Evolutionary conservation across 2,329 filamentous ascomycete genomes (phyloP).

Genomic region (Acrocalymma vagum): DNA sequence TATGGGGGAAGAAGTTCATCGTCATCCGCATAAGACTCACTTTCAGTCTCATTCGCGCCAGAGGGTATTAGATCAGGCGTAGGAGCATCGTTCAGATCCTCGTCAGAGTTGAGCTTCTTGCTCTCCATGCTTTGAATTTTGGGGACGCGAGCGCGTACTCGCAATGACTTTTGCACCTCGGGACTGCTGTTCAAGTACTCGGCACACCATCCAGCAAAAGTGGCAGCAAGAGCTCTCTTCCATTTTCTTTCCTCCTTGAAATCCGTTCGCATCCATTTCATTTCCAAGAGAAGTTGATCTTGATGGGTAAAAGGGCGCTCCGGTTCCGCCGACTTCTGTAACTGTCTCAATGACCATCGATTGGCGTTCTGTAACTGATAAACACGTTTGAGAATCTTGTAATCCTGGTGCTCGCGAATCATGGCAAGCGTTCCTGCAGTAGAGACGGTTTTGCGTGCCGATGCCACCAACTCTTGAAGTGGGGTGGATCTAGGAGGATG

Average conservation of each 20-base stretch:
- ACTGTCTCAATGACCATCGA: slow-evolving; percentile 90
- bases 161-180: slow-evolving; percentile 72
- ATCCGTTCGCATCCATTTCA: slow-evolving; percentile 98
- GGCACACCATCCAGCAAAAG: slow-evolving; percentile 82
- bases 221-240: slow-evolving; percentile 84
- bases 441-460: slow-evolving; percentile 88
- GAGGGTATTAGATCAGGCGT: slow-evolving; percentile 50
- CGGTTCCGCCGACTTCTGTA: slow-evolving; percentile 85
- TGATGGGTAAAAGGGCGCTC: slow-evolving; percentile 78
- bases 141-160: slow-evolving; percentile 65
- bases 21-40: slow-evolving; percentile 47
- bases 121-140: slow-evolving; percentile 16
- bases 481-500: slow-evolving; percentile 62
- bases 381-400: slow-evolving; percentile 83
- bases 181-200: slow-evolving; percentile 76
- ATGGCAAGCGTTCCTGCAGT: slow-evolving; percentile 86
- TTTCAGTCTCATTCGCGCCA: slow-evolving; percentile 47
- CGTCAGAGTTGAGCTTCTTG: slow-evolving; percentile 33
- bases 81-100: slow-evolving; percentile 48
- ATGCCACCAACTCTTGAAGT: slow-evolving; percentile 76
- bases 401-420: slow-evolving; percentile 86
- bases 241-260: slow-evolving; percentile 94
- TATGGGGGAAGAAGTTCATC: slow-evolving; percentile 52
- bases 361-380: slow-evolving; percentile 91
- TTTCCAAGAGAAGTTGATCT: slow-evolving; percentile 87